A percentile compares a stretch with the other conserved stretches of the same genome.
These are phyloP conservation scores for Guadua angustifolia DNA, from an alignment of 176 grass and related monocot species.

Conservation along the genomic window DNA sequence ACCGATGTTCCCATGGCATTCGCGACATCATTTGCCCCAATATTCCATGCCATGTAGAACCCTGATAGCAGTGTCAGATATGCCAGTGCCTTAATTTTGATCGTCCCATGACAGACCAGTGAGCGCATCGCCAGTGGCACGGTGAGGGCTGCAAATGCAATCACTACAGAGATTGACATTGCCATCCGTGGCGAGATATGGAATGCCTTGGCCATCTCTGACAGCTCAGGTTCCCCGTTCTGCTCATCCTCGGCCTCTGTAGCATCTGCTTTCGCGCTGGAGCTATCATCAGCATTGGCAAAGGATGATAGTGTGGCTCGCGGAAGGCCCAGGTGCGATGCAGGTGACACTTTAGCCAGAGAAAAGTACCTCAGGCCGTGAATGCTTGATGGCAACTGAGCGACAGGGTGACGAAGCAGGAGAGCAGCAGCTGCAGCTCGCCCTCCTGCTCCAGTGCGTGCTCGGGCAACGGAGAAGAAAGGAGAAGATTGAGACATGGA, in stretches of 20 bases:
- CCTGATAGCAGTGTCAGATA: conserved; percentile 77
- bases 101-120: conserved; percentile 52
- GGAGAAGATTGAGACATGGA: conserved; percentile 77
- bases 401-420: conserved; percentile 48
- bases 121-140: conserved; percentile 74
- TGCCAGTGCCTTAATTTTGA: conserved; percentile 64
- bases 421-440: conserved; percentile 50
- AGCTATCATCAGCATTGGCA: conserved; percentile 53
- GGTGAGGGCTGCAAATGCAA: conserved; percentile 73
- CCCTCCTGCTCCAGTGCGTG: conserved; percentile 52
- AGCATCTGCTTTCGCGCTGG: conserved; percentile 34
- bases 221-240: conserved; percentile 39
- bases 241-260: conserved; percentile 25
- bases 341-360: conserved; percentile 25
- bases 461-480: conserved; percentile 63
- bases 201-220: conserved; percentile 86
- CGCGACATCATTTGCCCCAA: conserved; percentile 95
- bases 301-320: conserved; percentile 70
- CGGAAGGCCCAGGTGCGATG: conserved; percentile 30
- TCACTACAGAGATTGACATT: conserved; percentile 60
- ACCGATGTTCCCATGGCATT: conserved; percentile 99
- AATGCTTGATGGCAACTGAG: conserved; percentile 43
- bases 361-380: conserved; percentile 22
- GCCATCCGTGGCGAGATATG: conserved; percentile 78
- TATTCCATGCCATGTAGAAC: conserved; percentile 99